phyloP scores from a whole-genome alignment of 345 rosid species.

The Nephelium lappaceum region DNA sequence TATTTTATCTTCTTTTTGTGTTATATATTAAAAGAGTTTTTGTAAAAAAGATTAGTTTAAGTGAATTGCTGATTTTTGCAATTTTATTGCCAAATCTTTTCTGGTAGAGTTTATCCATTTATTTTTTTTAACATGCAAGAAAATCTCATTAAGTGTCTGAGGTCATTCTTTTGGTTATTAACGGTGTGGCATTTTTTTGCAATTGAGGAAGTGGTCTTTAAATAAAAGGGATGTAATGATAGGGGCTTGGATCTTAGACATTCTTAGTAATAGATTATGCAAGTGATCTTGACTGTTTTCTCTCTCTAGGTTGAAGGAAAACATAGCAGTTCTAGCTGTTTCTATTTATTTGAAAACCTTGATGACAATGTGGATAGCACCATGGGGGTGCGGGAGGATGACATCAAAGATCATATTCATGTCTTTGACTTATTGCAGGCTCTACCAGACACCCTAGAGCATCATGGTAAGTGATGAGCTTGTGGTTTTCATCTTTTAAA shows the following conservation, averaged over 20 bases:
- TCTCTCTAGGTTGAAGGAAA: slow-evolving; percentile 69
- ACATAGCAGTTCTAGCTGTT: slow-evolving; percentile 60
- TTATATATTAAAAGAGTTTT: neutral
- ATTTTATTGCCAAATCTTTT: neutral
- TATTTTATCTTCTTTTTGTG: neutral
- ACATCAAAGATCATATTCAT: slow-evolving; percentile 29
- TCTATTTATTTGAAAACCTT: slow-evolving; percentile 74
- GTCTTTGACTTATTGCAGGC: slow-evolving; percentile 57
- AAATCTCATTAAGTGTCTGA: slow-evolving; percentile 5
- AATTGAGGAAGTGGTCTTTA: neutral
- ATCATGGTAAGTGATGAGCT: slow-evolving; percentile 55
- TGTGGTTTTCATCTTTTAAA: neutral
- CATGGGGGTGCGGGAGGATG: slow-evolving; percentile 37
- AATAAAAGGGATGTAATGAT: slow-evolving; percentile 1
- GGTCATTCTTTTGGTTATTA: slow-evolving; percentile 5
- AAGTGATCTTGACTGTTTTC: slow-evolving; percentile 24
- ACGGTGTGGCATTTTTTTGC: slow-evolving; percentile 1
- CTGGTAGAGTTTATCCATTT: neutral
- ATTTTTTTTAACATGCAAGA: neutral
- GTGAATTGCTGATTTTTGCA: neutral
- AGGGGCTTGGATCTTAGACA: slow-evolving; percentile 1
- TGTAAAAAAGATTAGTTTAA: neutral
- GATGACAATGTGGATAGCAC: slow-evolving; percentile 36
- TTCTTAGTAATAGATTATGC: neutral
- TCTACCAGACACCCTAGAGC: slow-evolving; percentile 56